Percentiles rank a stretch among this genome's conserved stretches.
These are phyloP conservation scores for Cordyceps cateniannulata DNA, from an alignment of 2,329 filamentous ascomycete species.

Conservation along the genomic window DNA sequence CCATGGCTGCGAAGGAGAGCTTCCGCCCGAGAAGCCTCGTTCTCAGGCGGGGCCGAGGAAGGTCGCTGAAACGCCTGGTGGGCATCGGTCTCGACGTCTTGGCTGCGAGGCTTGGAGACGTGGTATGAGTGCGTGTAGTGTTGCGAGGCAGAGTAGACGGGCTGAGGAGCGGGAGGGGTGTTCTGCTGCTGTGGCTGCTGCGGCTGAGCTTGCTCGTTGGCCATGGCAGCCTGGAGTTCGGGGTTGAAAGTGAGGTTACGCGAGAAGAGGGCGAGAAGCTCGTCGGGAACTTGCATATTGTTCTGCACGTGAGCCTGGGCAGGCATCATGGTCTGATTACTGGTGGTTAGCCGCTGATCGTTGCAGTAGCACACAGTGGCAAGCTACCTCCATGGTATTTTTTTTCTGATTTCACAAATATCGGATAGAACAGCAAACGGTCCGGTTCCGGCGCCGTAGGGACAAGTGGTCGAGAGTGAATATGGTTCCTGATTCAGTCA, in stretches of 20 bases:
- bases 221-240: slow-evolving; percentile 22
- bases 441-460: background rate
- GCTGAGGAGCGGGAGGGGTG: slow-evolving; percentile 11
- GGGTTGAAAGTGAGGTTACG: slow-evolving; percentile 63
- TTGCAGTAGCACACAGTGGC: background rate
- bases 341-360: background rate
- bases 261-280: slow-evolving; percentile 74
- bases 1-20: slow-evolving; percentile 57
- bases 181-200: slow-evolving; percentile 14
- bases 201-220: slow-evolving; percentile 24
- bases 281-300: slow-evolving; percentile 65
- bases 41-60: slow-evolving; percentile 45
- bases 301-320: slow-evolving; percentile 27
- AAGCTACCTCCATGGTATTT: slow-evolving; percentile 7
- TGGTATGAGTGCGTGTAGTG: slow-evolving; percentile 82
- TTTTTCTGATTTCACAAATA: background rate
- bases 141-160: slow-evolving; percentile 68
- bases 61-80: slow-evolving; percentile 35
- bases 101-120: slow-evolving; percentile 28
- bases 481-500: background rate
- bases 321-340: slow-evolving; percentile 30
- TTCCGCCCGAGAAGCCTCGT: slow-evolving; percentile 45
- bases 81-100: slow-evolving; percentile 18
- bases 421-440: background rate
- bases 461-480: background rate